Percentiles rank a stretch among this genome's conserved stretches.
phyloP scores from a whole-genome alignment of 202 grass and related monocot species.

The Schoenoplectus triqueter region DNA sequence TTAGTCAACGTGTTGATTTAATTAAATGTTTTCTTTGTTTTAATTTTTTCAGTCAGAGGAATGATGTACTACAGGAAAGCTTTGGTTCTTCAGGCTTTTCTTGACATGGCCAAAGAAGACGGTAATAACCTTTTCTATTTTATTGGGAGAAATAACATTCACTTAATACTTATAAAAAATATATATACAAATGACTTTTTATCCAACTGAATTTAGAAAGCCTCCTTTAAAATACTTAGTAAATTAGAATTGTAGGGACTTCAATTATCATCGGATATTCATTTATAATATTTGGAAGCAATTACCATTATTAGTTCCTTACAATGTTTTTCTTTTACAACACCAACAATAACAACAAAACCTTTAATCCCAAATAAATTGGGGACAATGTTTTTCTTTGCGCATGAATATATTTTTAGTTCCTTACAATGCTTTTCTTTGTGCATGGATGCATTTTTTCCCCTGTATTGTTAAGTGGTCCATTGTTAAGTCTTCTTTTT shows the following conservation, averaged over 20 bases:
- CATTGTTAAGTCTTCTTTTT: constrained; percentile 25
- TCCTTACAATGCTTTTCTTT: neutral
- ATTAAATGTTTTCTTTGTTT: constrained; percentile 26
- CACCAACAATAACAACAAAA: too few relatives aligned
- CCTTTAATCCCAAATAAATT: too few relatives aligned
- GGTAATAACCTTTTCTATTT: constrained; percentile 48
- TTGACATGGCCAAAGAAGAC: constrained; percentile 91
- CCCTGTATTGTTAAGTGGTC: constrained; percentile 33
- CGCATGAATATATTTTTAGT: neutral
- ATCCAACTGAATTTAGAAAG: neutral
- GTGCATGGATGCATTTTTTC: neutral
- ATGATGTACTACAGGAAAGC: constrained; percentile 99
- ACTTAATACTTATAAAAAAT: neutral
- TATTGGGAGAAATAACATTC: neutral
- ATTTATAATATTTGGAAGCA: constrained; percentile 23
- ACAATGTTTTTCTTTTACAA: neutral
- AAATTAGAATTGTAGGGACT: neutral
- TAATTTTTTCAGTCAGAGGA: constrained; percentile 70
- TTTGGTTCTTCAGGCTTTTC: constrained; percentile 93
- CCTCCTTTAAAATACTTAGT: neutral
- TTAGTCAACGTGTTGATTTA: constrained; percentile 14
- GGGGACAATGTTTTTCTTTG: too few relatives aligned
- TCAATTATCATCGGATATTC: constrained; percentile 6
- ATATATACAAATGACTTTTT: constrained; percentile 17
- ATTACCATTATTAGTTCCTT: neutral